phyloP scores from a whole-genome alignment of 768 basidiomycete genomes.

The Tricholoma saponaceum region DNA sequence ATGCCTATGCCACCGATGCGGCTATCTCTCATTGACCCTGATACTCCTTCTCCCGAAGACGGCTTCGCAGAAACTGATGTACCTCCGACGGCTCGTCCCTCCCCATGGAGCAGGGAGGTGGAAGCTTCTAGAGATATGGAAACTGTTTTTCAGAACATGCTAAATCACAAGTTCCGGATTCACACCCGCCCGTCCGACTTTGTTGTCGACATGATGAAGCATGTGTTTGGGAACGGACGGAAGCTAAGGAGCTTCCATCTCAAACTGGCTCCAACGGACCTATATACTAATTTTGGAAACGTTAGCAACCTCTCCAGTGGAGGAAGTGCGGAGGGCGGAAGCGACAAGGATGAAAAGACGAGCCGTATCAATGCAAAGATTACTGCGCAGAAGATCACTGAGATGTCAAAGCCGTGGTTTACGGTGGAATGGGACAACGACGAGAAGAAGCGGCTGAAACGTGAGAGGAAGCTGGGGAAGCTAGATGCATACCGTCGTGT shows the following conservation, averaged over 20 bases:
- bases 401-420: constrained; percentile 28
- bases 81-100: constrained; percentile 8
- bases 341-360: constrained; percentile 18
- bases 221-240: constrained; percentile 48
- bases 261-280: constrained; percentile 46
- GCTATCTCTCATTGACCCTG: constrained; percentile 1
- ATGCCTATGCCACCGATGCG: background rate
- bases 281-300: background rate
- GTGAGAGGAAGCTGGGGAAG: constrained; percentile 14
- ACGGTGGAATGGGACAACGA: constrained; percentile 33
- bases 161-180: constrained; percentile 46
- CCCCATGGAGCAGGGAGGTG: constrained; percentile 38
- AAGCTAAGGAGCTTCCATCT: constrained; percentile 49
- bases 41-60: constrained; percentile 5
- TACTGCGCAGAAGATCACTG: constrained; percentile 15
- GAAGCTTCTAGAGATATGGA: constrained; percentile 47
- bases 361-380: constrained; percentile 23
- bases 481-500: constrained; percentile 12
- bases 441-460: constrained; percentile 25
- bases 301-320: background rate
- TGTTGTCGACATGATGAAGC: constrained; percentile 38
- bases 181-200: constrained; percentile 49
- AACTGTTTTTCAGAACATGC: constrained; percentile 55
- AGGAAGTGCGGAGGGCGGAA: background rate
- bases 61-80: constrained; percentile 3